A percentile compares a stretch with the other conserved stretches of the same genome.
Conservation (phyloP, 2,329 filamentous ascomycete species). For the Thielaviopsis populi region DNA sequence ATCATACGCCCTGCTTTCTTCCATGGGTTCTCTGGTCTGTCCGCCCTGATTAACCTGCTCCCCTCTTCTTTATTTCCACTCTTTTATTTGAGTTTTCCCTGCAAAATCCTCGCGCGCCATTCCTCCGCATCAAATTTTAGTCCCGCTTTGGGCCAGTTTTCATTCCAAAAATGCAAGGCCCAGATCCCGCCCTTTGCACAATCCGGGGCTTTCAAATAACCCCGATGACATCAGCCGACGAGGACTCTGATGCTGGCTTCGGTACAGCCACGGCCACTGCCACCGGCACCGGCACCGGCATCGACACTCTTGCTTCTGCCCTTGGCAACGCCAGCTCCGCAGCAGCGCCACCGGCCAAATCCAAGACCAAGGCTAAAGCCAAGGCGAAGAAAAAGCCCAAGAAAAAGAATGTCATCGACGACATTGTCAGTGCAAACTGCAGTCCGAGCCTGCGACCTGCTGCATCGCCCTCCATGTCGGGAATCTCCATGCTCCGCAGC, state of each 20-base stretch:
- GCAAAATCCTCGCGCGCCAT: slow-evolving; percentile 2
- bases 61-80: slow-evolving; percentile 14
- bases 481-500: slow-evolving; percentile 68
- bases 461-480: slow-evolving; percentile 44
- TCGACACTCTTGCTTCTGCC: neutral
- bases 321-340: no score
- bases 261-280: neutral
- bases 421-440: slow-evolving; percentile 48
- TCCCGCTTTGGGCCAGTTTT: slow-evolving; percentile 32
- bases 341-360: slow-evolving; percentile 10
- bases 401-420: slow-evolving; percentile 27
- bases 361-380: slow-evolving; percentile 7
- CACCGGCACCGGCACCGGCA: neutral
- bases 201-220: slow-evolving; percentile 43
- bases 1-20: neutral
- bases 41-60: neutral
- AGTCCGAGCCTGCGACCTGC: slow-evolving; percentile 42
- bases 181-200: slow-evolving; percentile 33
- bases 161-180: slow-evolving; percentile 19
- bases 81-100: slow-evolving; percentile 15
- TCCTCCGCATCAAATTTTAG: neutral
- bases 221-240: slow-evolving; percentile 40
- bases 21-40: neutral
- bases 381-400: slow-evolving; percentile 22
- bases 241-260: slow-evolving; percentile 35